Percentiles rank a stretch among this genome's conserved stretches.
These are phyloP conservation scores for Xerophyta viscosa DNA, from an alignment of 106 monocot genomes.

Conservation along the genomic window DNA sequence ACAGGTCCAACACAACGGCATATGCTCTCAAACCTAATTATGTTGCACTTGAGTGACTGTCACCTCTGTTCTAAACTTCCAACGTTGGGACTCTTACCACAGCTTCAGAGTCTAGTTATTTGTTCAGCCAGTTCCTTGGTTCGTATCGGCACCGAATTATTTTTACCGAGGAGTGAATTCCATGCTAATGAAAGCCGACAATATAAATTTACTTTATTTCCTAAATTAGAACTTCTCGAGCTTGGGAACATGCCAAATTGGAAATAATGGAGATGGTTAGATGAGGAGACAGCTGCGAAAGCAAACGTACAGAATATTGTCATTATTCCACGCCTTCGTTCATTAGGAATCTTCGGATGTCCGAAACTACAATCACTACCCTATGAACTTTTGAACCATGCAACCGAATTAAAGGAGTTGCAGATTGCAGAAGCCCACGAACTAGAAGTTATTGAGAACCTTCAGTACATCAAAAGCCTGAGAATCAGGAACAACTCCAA, in stretches of 20 bases:
- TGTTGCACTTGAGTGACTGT: neutral
- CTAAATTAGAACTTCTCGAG: no score
- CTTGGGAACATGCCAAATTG: neutral
- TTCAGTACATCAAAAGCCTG: no score
- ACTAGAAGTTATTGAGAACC: no score
- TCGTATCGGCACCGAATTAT: constrained; percentile 2
- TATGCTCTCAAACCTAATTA: neutral
- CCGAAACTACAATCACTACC: constrained; percentile 6
- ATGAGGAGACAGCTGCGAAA: neutral
- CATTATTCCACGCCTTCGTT: neutral
- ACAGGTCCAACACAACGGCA: no score
- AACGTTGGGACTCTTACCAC: constrained; percentile 5
- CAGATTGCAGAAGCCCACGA: neutral
- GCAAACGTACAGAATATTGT: neutral
- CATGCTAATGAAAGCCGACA: no score
- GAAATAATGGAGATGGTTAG: constrained; percentile 7
- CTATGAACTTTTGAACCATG: neutral
- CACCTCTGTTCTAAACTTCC: constrained; percentile 1
- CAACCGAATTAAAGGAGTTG: neutral
- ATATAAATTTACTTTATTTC: no score
- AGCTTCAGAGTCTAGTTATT: constrained; percentile 5
- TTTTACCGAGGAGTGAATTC: no score
- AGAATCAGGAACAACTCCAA: no score
- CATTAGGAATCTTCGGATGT: neutral
- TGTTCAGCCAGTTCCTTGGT: neutral